Evolutionary conservation across 345 rosid species (phyloP), one percentile per base, ranked within the genome.

Genomic region (Triadica sebifera): DNA sequence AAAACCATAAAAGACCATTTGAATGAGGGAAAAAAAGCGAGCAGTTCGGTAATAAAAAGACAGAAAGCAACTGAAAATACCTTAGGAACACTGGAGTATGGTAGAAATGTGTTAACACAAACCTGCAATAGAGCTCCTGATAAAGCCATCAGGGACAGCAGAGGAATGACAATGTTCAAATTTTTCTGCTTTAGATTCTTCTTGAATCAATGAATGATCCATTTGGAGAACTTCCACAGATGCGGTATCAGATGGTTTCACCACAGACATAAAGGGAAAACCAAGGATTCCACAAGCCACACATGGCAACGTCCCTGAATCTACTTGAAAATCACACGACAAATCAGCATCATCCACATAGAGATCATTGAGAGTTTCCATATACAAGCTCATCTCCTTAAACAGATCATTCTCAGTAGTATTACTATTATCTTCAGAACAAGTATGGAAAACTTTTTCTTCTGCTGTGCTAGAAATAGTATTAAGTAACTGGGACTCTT

Each of bases 281-380:
- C 99, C 99, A 49, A 96, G 94, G 88, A 93, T 89, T 73, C 99
- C 99, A 81, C 99, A 96, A 58, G 97, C 97, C 61, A 89, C 96
- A 82, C 99, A 96, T 60, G 89, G 86, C 83, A 96, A 77, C 19
- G 93, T 78, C 63, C 97, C 95, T 5, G 97, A 82, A 81, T 96
- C 98, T 79, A 90, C 88, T 88, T 96, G 99, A 79, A 93, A 91
- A 84, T 93, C 99, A 71, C 82, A 84, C 1, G 88, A 90, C 53
- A 91, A 58, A 83, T 91, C 98, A 79, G 84, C 86, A 69, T 86
- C 93, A 50, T 88, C 91, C 63, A 84, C 69, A 75, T 93, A 88
- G 65, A 88, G 80, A 83, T 85, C 92, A 62, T 89, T 85, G 49
- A 90, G 86, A 67, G 82, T 87, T 87, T 90, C 95, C 94, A 93